Percentiles rank a stretch among this genome's conserved stretches.
Conservation (phyloP, 805 yeast species). For the Wickerhamomyces chaumierensis region DNA sequence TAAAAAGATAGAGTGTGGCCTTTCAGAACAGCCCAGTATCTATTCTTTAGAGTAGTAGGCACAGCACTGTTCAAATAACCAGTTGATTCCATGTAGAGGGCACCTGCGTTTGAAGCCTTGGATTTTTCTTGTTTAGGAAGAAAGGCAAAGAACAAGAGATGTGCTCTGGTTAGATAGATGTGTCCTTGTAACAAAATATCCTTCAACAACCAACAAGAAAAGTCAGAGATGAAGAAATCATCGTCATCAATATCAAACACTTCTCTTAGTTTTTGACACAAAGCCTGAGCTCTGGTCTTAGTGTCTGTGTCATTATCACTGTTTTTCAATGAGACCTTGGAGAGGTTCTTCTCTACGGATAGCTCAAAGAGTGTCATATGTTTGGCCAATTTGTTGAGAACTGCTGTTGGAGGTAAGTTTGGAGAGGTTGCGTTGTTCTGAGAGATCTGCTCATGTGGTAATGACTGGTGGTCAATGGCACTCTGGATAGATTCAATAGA, state of each 20-base stretch:
- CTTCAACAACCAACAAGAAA: constrained; percentile 67
- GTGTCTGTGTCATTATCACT: constrained; percentile 6
- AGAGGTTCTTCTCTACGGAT: constrained; percentile 10
- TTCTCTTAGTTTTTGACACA: constrained; percentile 24
- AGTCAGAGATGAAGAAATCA: constrained; percentile 50
- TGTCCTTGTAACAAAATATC: constrained; percentile 86
- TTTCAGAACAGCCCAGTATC: constrained; percentile 76
- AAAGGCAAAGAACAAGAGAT: constrained; percentile 66
- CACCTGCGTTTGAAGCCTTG: constrained; percentile 35
- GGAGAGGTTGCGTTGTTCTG: not conserved
- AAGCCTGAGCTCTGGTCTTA: constrained; percentile 23
- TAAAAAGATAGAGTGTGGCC: constrained; percentile 61
- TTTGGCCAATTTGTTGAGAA: not conserved
- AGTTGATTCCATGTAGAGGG: constrained; percentile 28
- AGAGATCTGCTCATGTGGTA: constrained; percentile 2
- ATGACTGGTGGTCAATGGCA: not conserved
- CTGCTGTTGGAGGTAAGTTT: constrained; percentile 1
- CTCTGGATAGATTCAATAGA: not conserved
- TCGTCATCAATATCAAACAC: constrained; percentile 37
- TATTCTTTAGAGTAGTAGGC: constrained; percentile 21
- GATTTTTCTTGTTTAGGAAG: constrained; percentile 46
- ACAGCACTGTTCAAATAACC: constrained; percentile 9
- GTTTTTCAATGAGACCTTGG: constrained; percentile 2
- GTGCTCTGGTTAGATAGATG: constrained; percentile 54
- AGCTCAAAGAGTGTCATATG: constrained; percentile 20